Evolutionary conservation across 2,329 filamentous ascomycete species (phyloP).

Genomic region (Orbilia ellipsospora): DNA sequence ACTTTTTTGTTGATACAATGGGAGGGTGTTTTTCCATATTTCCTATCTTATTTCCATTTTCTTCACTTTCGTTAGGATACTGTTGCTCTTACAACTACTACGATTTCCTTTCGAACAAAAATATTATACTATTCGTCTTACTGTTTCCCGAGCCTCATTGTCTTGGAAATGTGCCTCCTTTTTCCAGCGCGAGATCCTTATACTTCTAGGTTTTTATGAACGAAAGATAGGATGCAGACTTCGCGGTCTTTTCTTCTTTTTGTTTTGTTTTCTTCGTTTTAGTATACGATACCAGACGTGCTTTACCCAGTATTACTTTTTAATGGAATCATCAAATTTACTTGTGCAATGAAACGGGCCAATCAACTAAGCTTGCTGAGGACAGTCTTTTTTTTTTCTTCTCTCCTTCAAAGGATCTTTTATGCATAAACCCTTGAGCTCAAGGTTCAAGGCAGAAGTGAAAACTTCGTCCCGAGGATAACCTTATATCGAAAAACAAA

Average conservation of each 20-base stretch:
- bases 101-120: neutral
- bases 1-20: constrained; percentile 36
- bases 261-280: neutral
- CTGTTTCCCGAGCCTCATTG: neutral
- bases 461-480: constrained; percentile 32
- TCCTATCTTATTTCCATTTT: constrained; percentile 23
- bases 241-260: neutral
- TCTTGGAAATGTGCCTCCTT: neutral
- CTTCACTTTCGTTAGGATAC: constrained; percentile 41
- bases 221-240: constrained; percentile 2
- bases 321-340: no score
- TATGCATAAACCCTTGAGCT: neutral
- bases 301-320: no score
- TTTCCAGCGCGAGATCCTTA: neutral
- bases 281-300: no score
- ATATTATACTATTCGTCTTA: neutral
- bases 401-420: no score
- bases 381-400: no score
- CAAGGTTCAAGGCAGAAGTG: constrained; percentile 9
- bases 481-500: constrained; percentile 24
- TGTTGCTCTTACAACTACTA: constrained; percentile 40
- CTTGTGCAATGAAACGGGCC: no score
- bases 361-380: no score
- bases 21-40: constrained; percentile 47
- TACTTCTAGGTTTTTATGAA: neutral